Percentiles rank a stretch among this genome's conserved stretches.
Conservation (phyloP, 192 early-diverging fungal genomes). For the Backusella parvicylindrica region DNA sequence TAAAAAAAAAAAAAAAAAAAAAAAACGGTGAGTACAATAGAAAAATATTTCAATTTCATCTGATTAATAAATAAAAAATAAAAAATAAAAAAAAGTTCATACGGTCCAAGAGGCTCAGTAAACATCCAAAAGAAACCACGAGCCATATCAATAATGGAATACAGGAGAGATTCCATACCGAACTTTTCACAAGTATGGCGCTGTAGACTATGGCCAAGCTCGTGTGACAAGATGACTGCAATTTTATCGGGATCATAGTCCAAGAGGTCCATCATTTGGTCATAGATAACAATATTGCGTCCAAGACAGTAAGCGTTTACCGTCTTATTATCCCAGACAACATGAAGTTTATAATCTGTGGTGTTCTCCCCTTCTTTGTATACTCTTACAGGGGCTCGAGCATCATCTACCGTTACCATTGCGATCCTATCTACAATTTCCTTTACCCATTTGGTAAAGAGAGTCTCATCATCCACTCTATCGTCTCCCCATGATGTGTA, state of each 20-base stretch:
- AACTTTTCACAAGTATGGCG: slow-evolving; percentile 52
- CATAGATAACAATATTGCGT: slow-evolving; percentile 25
- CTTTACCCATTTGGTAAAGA: slow-evolving; percentile 24
- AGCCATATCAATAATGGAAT: slow-evolving; percentile 43
- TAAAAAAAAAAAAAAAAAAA: too few species aligned
- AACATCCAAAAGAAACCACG: slow-evolving; percentile 38
- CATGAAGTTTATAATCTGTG: slow-evolving; percentile 21
- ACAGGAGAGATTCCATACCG: slow-evolving; percentile 45
- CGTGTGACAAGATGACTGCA: slow-evolving; percentile 54
- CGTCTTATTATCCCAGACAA: slow-evolving; percentile 25
- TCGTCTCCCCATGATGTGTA: not conserved
- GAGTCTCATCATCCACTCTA: slow-evolving; percentile 9
- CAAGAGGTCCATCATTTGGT: slow-evolving; percentile 25
- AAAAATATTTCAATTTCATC: too few species aligned
- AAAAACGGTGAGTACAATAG: too few species aligned
- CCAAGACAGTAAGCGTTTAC: slow-evolving; percentile 37
- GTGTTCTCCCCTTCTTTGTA: not conserved
- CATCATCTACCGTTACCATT: slow-evolving; percentile 27
- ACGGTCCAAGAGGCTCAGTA: slow-evolving; percentile 35
- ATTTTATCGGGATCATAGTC: slow-evolving; percentile 42
- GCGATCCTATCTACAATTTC: slow-evolving; percentile 28
- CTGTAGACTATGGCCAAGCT: slow-evolving; percentile 52
- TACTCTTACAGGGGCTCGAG: slow-evolving; percentile 23
- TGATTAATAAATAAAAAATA: too few species aligned
- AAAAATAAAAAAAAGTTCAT: too few species aligned